phyloP scores from a whole-genome alignment of 129 eudicot species.

The Escallonia herrerae region DNA sequence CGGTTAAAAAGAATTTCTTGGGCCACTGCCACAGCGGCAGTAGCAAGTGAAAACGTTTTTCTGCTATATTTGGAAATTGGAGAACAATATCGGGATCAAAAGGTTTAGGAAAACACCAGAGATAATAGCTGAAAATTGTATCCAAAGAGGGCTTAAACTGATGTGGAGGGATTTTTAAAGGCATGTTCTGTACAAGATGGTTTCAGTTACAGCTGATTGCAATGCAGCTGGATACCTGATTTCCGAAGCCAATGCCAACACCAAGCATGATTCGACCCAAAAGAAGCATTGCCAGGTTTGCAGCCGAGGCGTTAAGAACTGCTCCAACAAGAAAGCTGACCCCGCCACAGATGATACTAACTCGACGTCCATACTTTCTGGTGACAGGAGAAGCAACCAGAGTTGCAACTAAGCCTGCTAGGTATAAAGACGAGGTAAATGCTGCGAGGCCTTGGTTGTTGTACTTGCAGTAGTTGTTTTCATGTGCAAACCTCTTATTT shows the following conservation, averaged over 20 bases:
- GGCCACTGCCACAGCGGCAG: too few relatives aligned
- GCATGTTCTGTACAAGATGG: background rate
- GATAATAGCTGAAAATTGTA: background rate
- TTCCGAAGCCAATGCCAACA: conserved; percentile 4
- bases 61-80: background rate
- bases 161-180: too few relatives aligned
- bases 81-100: background rate
- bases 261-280: background rate
- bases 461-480: conserved; percentile 6
- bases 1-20: too few relatives aligned
- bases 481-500: background rate
- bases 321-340: background rate
- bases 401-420: conserved; percentile 1
- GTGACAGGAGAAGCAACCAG: background rate
- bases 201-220: background rate
- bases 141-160: background rate
- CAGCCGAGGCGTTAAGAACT: background rate
- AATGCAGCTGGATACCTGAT: background rate
- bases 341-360: conserved; percentile 33
- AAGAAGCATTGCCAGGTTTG: background rate
- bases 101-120: background rate
- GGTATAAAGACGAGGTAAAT: conserved; percentile 4
- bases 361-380: background rate
- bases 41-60: too few relatives aligned
- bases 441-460: background rate